Percentiles rank a stretch among this genome's conserved stretches.
Conservation (phyloP, 805 yeast species). For the Wickerhamomyces xylosicus region DNA sequence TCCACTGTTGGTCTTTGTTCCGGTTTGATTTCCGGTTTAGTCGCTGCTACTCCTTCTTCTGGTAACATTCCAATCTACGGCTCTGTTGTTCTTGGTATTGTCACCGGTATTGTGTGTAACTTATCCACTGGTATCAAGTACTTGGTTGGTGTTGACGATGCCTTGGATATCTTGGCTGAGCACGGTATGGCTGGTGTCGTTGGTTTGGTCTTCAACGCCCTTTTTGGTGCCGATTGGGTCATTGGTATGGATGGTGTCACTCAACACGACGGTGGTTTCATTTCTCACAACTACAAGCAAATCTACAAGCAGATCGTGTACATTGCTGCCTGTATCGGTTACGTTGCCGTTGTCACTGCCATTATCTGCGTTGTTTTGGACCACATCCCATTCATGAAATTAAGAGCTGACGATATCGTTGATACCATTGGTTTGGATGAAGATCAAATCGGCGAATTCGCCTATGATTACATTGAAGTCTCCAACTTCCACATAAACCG, state of each 20-base stretch:
- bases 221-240: slow-evolving; percentile 81
- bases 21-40: slow-evolving; percentile 90
- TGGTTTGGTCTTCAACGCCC: slow-evolving; percentile 80
- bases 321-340: slow-evolving; percentile 64
- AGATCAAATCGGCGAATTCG: slow-evolving; percentile 96
- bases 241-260: slow-evolving; percentile 86
- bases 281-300: slow-evolving; percentile 84
- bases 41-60: slow-evolving; percentile 93
- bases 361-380: slow-evolving; percentile 65
- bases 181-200: slow-evolving; percentile 95
- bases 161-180: slow-evolving; percentile 94
- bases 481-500: background rate
- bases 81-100: slow-evolving; percentile 73
- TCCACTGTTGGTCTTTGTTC: slow-evolving; percentile 92
- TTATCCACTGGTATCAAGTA: slow-evolving; percentile 83
- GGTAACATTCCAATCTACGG: slow-evolving; percentile 91
- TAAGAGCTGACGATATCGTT: slow-evolving; percentile 75
- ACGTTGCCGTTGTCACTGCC: slow-evolving; percentile 67
- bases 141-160: slow-evolving; percentile 75
- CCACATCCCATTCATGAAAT: slow-evolving; percentile 69
- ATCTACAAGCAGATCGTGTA: slow-evolving; percentile 85
- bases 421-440: slow-evolving; percentile 91
- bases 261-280: slow-evolving; percentile 86
- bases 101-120: slow-evolving; percentile 79
- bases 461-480: slow-evolving; percentile 96